Percentiles rank a stretch among this genome's conserved stretches.
These are phyloP conservation scores for Aquanectria penicillioides DNA, from an alignment of 2,329 filamentous ascomycete species.

Conservation along the genomic window DNA sequence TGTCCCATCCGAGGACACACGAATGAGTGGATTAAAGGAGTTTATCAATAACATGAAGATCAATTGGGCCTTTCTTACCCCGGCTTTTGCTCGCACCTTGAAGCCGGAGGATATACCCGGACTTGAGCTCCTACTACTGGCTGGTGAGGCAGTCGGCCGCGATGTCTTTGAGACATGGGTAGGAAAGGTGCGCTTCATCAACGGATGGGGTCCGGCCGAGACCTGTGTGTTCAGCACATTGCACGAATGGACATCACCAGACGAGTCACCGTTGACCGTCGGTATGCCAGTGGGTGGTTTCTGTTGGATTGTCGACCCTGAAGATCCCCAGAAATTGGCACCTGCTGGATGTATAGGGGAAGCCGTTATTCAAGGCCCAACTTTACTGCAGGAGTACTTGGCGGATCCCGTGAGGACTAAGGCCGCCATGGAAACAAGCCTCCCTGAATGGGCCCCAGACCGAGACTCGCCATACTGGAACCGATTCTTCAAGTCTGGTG, in stretches of 20 bases:
- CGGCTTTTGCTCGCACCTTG: not conserved
- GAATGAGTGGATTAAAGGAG: not conserved
- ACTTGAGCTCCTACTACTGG: not conserved
- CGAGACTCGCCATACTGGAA: not conserved
- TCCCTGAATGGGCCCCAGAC: not conserved
- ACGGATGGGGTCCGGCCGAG: not conserved
- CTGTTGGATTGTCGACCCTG: conserved; percentile 1
- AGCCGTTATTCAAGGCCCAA: not conserved
- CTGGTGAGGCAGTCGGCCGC: not conserved
- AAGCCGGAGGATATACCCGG: conserved; percentile 2
- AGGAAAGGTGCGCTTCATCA: not conserved
- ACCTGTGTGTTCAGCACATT: conserved; percentile 2
- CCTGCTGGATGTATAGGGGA: not conserved
- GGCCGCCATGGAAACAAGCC: not conserved
- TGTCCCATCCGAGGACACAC: not conserved
- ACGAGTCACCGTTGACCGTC: not conserved
- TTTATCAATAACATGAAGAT: not conserved
- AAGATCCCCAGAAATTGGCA: not conserved
- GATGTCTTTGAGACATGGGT: conserved; percentile 1
- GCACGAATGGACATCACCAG: not conserved
- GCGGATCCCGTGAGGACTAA: not conserved
- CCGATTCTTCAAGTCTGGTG: not conserved
- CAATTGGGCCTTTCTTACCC: conserved; percentile 6
- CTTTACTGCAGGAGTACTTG: not conserved
- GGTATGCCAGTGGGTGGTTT: not conserved